Conservation (phyloP, 2,329 filamentous ascomycete genomes). For the Rhinocladiella mackenziei region DNA sequence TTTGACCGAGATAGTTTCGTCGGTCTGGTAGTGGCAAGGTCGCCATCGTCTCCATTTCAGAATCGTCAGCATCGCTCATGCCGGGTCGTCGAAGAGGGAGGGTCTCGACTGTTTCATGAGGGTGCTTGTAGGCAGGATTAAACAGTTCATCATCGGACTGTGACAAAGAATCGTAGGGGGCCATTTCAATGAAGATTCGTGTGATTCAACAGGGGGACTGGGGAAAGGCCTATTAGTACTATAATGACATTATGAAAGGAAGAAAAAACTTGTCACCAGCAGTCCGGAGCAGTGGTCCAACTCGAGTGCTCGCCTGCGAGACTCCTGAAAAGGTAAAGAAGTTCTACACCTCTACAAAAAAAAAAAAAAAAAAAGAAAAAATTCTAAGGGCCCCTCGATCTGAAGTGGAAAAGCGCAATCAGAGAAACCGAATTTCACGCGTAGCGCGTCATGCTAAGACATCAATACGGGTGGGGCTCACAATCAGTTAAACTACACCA, state of each 20-base stretch:
- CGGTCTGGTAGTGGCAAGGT: slow-evolving; percentile 42
- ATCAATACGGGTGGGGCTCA: neutral
- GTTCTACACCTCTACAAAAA: neutral
- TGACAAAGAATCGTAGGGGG: slow-evolving; percentile 12
- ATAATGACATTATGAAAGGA: neutral
- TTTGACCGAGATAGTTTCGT: slow-evolving; percentile 31
- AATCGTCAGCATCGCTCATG: slow-evolving; percentile 11
- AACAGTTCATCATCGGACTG: slow-evolving; percentile 28
- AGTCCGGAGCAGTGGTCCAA: neutral
- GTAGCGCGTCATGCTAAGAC: slow-evolving; percentile 9
- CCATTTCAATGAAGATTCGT: slow-evolving; percentile 8
- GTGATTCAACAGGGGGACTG: neutral
- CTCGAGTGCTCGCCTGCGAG: slow-evolving; percentile 4
- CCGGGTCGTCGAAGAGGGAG: slow-evolving; percentile 19
- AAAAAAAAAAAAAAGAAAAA: too few species aligned
- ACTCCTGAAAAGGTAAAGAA: neutral
- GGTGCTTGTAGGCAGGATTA: slow-evolving; percentile 11
- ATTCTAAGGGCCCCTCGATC: too few species aligned
- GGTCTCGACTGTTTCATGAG: slow-evolving; percentile 25
- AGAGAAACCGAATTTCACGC: slow-evolving; percentile 1
- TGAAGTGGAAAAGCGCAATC: too few species aligned
- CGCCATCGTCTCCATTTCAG: slow-evolving; percentile 46
- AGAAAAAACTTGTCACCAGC: neutral
- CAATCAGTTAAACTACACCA: too few species aligned
- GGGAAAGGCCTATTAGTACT: neutral